phyloP scores from a whole-genome alignment of 169 alveolate genomes.

The Eimeria praecox region DNA sequence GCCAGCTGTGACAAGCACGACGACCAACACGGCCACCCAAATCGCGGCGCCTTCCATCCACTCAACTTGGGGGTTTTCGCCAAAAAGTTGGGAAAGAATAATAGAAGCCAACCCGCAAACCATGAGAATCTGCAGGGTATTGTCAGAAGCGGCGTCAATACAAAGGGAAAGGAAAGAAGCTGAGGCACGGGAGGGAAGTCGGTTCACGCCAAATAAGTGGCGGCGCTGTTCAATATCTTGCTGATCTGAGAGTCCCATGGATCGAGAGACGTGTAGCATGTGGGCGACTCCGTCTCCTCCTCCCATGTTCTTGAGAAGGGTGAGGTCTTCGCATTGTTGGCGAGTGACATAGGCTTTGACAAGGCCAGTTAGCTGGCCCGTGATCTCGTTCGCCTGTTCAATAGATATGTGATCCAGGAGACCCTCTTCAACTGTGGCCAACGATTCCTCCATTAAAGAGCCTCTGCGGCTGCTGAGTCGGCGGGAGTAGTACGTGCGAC shows the following conservation, averaged over 20 bases:
- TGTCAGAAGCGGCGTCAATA: slow-evolving; percentile 84
- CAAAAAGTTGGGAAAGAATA: slow-evolving; percentile 80
- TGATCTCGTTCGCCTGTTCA: slow-evolving; percentile 15
- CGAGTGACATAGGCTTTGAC: slow-evolving; percentile 82
- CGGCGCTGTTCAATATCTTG: slow-evolving; percentile 44
- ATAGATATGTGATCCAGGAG: slow-evolving; percentile 52
- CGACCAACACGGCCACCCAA: slow-evolving; percentile 93
- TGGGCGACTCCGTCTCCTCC: slow-evolving; percentile 79
- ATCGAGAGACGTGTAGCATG: slow-evolving; percentile 53
- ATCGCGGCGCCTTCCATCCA: slow-evolving; percentile 97
- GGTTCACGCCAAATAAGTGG: slow-evolving; percentile 82
- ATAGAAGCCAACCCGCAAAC: slow-evolving; percentile 86
- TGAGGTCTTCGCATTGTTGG: slow-evolving; percentile 75
- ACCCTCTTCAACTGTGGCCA: slow-evolving; percentile 40
- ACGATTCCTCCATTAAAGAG: slow-evolving; percentile 49
- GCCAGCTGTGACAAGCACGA: slow-evolving; percentile 92
- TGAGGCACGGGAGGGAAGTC: slow-evolving; percentile 78
- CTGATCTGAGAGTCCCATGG: slow-evolving; percentile 54
- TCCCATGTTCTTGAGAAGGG: slow-evolving; percentile 76
- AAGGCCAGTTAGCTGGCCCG: slow-evolving; percentile 55
- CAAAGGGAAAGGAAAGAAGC: slow-evolving; percentile 80
- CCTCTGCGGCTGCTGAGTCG: slow-evolving; percentile 65
- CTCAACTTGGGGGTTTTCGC: slow-evolving; percentile 86
- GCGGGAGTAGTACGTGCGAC: slow-evolving; percentile 52
- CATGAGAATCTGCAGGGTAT: slow-evolving; percentile 83